Conservation (phyloP, 1,284 basidiomycete species). For the Calocybe gambosa region DNA sequence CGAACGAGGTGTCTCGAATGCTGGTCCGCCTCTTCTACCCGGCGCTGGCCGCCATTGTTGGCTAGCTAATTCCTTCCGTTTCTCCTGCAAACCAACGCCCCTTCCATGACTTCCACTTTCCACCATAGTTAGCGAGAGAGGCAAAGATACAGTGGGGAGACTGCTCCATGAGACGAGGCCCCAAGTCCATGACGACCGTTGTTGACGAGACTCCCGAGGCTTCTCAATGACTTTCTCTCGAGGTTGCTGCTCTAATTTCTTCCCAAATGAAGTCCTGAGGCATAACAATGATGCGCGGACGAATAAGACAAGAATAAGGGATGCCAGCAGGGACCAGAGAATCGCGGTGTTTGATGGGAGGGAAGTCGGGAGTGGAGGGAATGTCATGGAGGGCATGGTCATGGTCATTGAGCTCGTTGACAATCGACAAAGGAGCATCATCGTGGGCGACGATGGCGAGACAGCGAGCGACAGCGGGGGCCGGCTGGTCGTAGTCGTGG, state of each 20-base stretch:
- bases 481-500: constrained; percentile 18
- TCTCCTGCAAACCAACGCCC: constrained; percentile 22
- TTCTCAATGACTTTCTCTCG: constrained; percentile 11
- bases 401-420: constrained; percentile 18
- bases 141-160: constrained; percentile 24
- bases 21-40: constrained; percentile 23
- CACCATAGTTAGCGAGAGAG: constrained; percentile 22
- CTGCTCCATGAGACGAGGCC: constrained; percentile 30
- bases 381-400: constrained; percentile 11
- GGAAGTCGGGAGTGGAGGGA: constrained; percentile 15
- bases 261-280: constrained; percentile 15
- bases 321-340: constrained; percentile 23
- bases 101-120: constrained; percentile 17
- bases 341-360: constrained; percentile 21
- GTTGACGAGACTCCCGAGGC: constrained; percentile 11
- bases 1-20: constrained; percentile 33
- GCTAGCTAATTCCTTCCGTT: constrained; percentile 8
- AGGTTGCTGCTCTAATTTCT: constrained; percentile 10
- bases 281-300: constrained; percentile 25
- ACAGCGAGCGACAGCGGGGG: constrained; percentile 15
- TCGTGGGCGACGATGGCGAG: constrained; percentile 17
- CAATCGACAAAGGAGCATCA: constrained; percentile 19
- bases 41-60: constrained; percentile 18
- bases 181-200: constrained; percentile 26
- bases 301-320: constrained; percentile 25